Conservation (phyloP, 2,329 filamentous ascomycete species). For the Stagonosporopsis cucurbitacearum region DNA sequence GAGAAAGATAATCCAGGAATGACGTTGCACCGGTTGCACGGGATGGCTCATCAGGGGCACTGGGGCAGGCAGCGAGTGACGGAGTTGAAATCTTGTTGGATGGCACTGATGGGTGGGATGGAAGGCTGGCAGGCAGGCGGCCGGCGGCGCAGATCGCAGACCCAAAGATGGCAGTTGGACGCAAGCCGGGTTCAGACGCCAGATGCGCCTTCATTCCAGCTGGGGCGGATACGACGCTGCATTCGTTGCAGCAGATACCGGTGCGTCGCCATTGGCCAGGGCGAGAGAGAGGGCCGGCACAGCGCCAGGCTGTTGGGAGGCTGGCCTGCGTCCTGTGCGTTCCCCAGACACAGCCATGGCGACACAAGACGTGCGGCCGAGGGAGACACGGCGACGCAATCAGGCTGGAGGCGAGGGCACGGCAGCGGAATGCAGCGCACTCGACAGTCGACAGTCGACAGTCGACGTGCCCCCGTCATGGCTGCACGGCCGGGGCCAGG, state of each 20-base stretch:
- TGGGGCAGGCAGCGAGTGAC: neutral
- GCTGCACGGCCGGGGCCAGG: neutral
- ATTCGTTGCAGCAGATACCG: conserved; percentile 3
- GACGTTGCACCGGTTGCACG: conserved; percentile 2
- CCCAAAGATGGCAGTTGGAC: conserved; percentile 9
- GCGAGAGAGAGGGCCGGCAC: conserved; percentile 7
- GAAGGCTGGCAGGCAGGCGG: conserved; percentile 10
- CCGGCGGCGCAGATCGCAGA: conserved; percentile 9
- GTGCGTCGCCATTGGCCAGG: conserved; percentile 18
- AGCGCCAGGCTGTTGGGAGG: conserved; percentile 15
- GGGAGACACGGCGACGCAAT: neutral
- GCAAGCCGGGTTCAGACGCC: conserved; percentile 7
- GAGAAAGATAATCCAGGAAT: conserved; percentile 9
- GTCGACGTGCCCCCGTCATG: conserved; percentile 1
- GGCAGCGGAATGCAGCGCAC: conserved; percentile 1
- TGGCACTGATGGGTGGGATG: no score
- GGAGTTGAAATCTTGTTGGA: no score
- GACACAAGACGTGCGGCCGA: conserved; percentile 1
- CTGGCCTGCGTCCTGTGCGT: conserved; percentile 11
- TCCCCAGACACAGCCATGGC: conserved; percentile 5
- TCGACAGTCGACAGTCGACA: no score
- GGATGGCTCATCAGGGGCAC: conserved; percentile 6
- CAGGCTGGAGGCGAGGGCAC: conserved; percentile 7
- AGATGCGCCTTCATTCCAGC: conserved; percentile 6
- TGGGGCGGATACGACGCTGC: neutral